Base-by-base conservation (phyloP, 805 yeast species). In the Candida boleticola region DNA sequence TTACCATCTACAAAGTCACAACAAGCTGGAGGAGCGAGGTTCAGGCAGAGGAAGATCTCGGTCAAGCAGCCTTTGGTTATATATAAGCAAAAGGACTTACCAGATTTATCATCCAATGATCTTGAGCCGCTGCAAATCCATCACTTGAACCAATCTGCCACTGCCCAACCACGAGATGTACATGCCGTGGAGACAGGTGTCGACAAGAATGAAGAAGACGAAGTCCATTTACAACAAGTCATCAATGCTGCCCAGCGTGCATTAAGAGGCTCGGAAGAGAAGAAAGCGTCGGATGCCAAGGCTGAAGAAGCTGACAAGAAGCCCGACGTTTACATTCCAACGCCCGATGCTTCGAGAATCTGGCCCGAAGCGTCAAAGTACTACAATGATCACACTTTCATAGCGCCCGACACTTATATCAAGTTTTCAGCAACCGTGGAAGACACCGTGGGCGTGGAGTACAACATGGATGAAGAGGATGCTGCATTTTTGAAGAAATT, bases 131-230 rank as follows among this genome's bases (percentile, higher is more conserved):
- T 66, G 40, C 74, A 70, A 42, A 58, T 70, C 23, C 63, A 67
- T 50, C 76, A 70, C 49, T 55, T 70, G 31, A 66, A 57, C 46
- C 37, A 45, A 19, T 42, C 60, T 7, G 55, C 54, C 33, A 77
- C 82, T 20, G 86, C 80, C 42, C 85, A 82, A 53, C 95, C 85
- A 60, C 79, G 98, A 33, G 97, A 92, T 49, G 66, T 87, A 23
- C 89, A 88, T 54, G 88, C 89, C 47, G 79, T 93, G 34, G 99
- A 93, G 55, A 92, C 98, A 5, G 99, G 99, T 65, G 99, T 93
- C 32, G 99, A 93, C 57, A 93, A 93, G 61, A 89, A 86, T 52
- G 99, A 93, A 64, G 99, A 93, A 64, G 96, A 89, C 53, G 99
- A 93, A 63, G 93, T 87, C 32, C 99, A 93, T 77, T 73, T 93